phyloP scores from a whole-genome alignment of 2,329 filamentous ascomycete genomes.

The Ophiostoma montium region DNA sequence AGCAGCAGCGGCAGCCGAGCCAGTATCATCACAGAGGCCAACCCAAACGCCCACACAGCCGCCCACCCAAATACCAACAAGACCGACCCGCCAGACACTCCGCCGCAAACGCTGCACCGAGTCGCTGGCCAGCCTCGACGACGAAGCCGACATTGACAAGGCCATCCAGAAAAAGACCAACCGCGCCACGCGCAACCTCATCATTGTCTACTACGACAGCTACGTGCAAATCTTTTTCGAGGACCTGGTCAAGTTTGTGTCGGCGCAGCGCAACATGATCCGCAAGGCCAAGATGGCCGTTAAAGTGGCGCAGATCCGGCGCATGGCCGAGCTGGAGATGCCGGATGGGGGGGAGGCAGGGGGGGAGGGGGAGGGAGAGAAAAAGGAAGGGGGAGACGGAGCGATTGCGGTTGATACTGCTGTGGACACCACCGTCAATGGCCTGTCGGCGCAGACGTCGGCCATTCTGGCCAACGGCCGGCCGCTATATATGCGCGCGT shows the following conservation, averaged over 20 bases:
- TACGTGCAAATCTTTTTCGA: slow-evolving; percentile 76
- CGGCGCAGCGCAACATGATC: slow-evolving; percentile 66
- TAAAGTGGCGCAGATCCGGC: slow-evolving; percentile 52
- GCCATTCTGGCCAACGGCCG: slow-evolving; percentile 11
- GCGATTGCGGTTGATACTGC: neutral
- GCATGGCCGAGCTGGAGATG: slow-evolving; percentile 44
- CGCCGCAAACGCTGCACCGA: slow-evolving; percentile 28
- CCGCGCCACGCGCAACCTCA: slow-evolving; percentile 58
- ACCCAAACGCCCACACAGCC: no score
- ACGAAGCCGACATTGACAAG: slow-evolving; percentile 17
- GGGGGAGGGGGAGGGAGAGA: slow-evolving; percentile 12
- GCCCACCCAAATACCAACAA: neutral
- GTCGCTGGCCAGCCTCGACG: slow-evolving; percentile 37
- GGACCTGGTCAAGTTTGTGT: slow-evolving; percentile 67
- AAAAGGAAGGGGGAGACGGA: no score
- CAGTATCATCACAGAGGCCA: no score
- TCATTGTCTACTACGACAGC: slow-evolving; percentile 86
- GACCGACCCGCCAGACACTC: neutral
- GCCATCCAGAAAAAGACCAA: slow-evolving; percentile 31
- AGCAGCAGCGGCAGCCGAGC: no score
- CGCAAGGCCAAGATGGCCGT: slow-evolving; percentile 79
- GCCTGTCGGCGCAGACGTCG: neutral
- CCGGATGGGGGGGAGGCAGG: slow-evolving; percentile 33
- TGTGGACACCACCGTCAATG: neutral
- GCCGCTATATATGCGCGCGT: slow-evolving; percentile 16